phyloP scores from a whole-genome alignment of 1,284 basidiomycete genomes.

The Sporisorium graminicola region DNA sequence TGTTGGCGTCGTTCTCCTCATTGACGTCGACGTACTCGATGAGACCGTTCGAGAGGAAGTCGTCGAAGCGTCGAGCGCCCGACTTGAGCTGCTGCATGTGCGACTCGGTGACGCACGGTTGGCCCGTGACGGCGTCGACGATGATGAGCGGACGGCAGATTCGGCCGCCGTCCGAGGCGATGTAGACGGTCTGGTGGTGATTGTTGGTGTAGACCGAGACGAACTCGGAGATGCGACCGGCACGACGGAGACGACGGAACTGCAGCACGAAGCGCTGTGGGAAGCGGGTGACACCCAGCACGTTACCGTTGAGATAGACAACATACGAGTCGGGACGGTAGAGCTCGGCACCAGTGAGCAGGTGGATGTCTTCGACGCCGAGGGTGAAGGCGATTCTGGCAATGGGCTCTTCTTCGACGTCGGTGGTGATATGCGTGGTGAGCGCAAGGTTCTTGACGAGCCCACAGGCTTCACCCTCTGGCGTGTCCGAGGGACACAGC shows the following conservation, averaged over 20 bases:
- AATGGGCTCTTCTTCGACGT: conserved; percentile 96
- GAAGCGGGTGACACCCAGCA: conserved; percentile 90
- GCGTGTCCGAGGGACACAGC: conserved; percentile 97
- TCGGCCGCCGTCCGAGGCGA: conserved; percentile 95
- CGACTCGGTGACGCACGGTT: conserved; percentile 81
- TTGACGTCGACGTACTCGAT: conserved; percentile 99
- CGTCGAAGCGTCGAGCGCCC: conserved; percentile 86
- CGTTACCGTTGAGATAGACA: conserved; percentile 96
- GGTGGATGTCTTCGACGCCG: conserved; percentile 94
- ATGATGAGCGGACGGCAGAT: conserved; percentile 99
- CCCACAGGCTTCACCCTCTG: conserved; percentile 99
- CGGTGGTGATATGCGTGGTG: conserved; percentile 99
- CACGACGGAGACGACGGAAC: conserved; percentile 91
- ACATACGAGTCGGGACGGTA: conserved; percentile 90
- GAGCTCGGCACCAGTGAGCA: conserved; percentile 94
- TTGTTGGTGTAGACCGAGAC: conserved; percentile 97
- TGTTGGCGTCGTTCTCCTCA: conserved; percentile 98
- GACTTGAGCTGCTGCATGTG: conserved; percentile 87
- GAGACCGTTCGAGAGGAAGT: conserved; percentile 93
- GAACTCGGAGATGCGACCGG: conserved; percentile 93
- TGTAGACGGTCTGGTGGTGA: conserved; percentile 94
- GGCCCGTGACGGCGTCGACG: conserved; percentile 79
- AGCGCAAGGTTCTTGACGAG: conserved; percentile 98
- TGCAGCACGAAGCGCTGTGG: conserved; percentile 87
- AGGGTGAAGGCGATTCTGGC: conserved; percentile 90